A percentile compares a stretch with the other conserved stretches of the same genome.
Evolutionary conservation across 257 asterid species (phyloP).

Genomic region (Fraxinus americana): DNA sequence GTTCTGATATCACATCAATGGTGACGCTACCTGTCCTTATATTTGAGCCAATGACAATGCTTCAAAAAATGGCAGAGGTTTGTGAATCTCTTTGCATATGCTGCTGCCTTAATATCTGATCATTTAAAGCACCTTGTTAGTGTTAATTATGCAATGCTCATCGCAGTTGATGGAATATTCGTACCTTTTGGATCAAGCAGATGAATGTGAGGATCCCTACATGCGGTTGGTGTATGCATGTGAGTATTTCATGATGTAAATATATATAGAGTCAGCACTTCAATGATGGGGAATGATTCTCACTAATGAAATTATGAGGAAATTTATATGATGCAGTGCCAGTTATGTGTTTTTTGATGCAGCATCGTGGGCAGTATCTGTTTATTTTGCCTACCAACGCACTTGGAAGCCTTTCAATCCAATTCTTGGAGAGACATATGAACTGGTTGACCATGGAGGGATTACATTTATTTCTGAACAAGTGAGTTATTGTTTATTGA

Average conservation of each 20-base stretch:
- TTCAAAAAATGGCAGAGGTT: conserved; percentile 99
- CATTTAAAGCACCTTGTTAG: conserved; percentile 13
- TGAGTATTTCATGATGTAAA: conserved; percentile 27
- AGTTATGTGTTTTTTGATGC: conserved; percentile 38
- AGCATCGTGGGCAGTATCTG: conserved; percentile 95
- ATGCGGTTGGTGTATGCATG: conserved; percentile 90
- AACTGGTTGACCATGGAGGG: conserved; percentile 85
- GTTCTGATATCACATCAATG: conserved; percentile 95
- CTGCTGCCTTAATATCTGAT: conserved; percentile 19
- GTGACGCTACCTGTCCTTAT: conserved; percentile 98
- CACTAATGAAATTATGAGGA: not conserved
- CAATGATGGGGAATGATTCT: not conserved
- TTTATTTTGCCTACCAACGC: conserved; percentile 90
- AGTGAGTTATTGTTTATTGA: conserved; percentile 41
- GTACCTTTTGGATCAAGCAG: conserved; percentile 85
- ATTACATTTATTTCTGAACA: conserved; percentile 89
- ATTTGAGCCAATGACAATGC: conserved; percentile 99
- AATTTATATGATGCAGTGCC: conserved; percentile 8
- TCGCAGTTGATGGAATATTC: conserved; percentile 95
- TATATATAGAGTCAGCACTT: not conserved
- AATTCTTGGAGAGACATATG: conserved; percentile 97
- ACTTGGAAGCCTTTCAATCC: conserved; percentile 99
- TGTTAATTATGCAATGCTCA: conserved; percentile 19
- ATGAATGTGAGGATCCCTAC: conserved; percentile 93
- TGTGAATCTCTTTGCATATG: conserved; percentile 28